Base-by-base conservation (phyloP, 805 yeast species). In the Kodamaea neixiangensis region DNA sequence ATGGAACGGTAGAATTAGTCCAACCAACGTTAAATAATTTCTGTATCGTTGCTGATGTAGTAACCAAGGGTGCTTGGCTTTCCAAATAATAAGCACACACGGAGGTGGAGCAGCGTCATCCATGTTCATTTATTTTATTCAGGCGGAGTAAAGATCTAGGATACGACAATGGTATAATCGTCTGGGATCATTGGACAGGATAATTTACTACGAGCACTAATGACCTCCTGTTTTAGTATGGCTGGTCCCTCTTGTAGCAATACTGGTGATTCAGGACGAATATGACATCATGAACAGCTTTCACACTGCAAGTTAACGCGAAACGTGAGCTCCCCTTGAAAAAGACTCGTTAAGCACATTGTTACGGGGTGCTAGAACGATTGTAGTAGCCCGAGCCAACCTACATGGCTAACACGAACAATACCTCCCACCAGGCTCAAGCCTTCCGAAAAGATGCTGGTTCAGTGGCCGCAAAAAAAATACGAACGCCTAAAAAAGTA, bases 381-480 rank as follows among this genome's bases (percentile, higher is more conserved):
- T 25, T 25, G 5, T 25, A 25, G 31, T 4, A 7, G 10, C 3
- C 10, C 31, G 7, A 25, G 5, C 11, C 31, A 25, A 25, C 9
- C 38, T 3, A 34, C 38, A 34, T 7, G 31, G 13, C 31, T 4
- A 34, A 34, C 19, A 5, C 15, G 41, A 37, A 37, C 41, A 37
- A 37, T 14, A 20, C 41, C 19, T 34, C 15, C 19, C 7, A 3
- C 19, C 9, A 17, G 17, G 17, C 17, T 20, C n/a, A 25, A 25
- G 31, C 31, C 5, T 5, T 25, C 11, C 11, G 7, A 13, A n/a
- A 6, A 22, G 31, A 5, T 17, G 41, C 41, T 37, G 41, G 41
- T 19, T 37, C 41, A 37, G 15, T 37, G n/a, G 41, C 41, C 41
- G 41, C 41, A 37, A 37, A 37, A 37, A 35, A 37, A 15, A 19